A percentile compares a stretch with the other conserved stretches of the same genome.
Evolutionary conservation across 2,329 filamentous ascomycete genomes (phyloP).

Genomic region (Escovopsis weberi): DNA sequence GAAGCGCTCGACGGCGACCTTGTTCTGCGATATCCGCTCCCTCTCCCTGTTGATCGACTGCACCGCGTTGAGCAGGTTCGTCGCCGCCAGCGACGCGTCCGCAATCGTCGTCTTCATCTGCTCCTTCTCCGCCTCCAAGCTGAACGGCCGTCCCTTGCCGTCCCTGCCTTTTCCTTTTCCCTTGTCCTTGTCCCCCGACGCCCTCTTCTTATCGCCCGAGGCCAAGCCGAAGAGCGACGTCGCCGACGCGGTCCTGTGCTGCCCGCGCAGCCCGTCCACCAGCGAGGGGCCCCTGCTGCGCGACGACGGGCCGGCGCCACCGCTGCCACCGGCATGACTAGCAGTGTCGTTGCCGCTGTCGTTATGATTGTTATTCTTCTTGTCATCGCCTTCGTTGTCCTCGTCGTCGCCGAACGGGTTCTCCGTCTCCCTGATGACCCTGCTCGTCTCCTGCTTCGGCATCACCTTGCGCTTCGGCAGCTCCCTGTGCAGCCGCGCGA

Average conservation of each 20-base stretch:
- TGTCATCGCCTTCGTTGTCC: slow-evolving; percentile 29
- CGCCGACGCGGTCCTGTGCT: slow-evolving; percentile 9
- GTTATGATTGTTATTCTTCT: too few relatives aligned
- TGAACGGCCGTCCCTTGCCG: slow-evolving; percentile 55
- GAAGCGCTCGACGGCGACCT: slow-evolving; percentile 59
- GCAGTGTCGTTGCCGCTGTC: too few relatives aligned
- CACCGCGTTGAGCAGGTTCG: slow-evolving; percentile 73
- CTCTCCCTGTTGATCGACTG: slow-evolving; percentile 83
- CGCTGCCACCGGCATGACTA: too few relatives aligned
- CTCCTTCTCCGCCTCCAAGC: slow-evolving; percentile 74
- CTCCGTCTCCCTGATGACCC: slow-evolving; percentile 69
- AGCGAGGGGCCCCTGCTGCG: slow-evolving; percentile 6
- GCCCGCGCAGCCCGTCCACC: slow-evolving; percentile 1
- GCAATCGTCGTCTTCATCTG: slow-evolving; percentile 81
- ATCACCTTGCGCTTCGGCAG: slow-evolving; percentile 54
- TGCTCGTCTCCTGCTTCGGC: slow-evolving; percentile 63
- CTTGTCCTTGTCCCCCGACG: slow-evolving; percentile 24
- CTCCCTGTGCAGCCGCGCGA: slow-evolving; percentile 65
- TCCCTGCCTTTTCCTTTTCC: slow-evolving; percentile 33
- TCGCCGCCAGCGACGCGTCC: slow-evolving; percentile 78
- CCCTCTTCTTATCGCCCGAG: slow-evolving; percentile 39
- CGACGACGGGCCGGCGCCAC: slow-evolving; percentile 11
- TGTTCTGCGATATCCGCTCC: slow-evolving; percentile 77
- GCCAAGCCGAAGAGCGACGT: slow-evolving; percentile 24
- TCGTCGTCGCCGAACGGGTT: slow-evolving; percentile 56